Evolutionary conservation across 2,329 filamentous ascomycete genomes (phyloP), one percentile per base, ranked within the genome.

Genomic region (Ophiostoma sp.): DNA sequence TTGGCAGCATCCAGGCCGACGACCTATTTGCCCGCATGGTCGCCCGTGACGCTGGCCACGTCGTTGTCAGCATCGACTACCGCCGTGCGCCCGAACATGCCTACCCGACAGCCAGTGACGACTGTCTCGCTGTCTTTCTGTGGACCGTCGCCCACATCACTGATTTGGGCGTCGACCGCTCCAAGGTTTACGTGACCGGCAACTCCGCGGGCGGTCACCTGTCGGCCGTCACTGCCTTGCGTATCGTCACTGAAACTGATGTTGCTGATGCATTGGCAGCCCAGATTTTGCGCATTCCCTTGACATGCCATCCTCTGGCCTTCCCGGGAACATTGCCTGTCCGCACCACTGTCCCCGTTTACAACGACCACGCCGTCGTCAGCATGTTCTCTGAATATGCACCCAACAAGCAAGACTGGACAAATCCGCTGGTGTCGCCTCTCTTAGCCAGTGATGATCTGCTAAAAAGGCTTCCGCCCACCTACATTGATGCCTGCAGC

Each of bases 51-150:
- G 33, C 33, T 19, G 33, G 33, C 59, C 59, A 42, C 19, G 59
- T 63, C 8, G 59, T 63, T n/a, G 59, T 63, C 33, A 63, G 33
- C 59, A 42, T 63, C 5, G 59, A 42, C 59, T 63, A 39, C 33
- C 59, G 31, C 33, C 59, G 59, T 2, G 59, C 31, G 6, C 59
- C 59, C 19, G 59, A 63, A 9, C 33, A 42, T 15, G 33, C 19
- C 0, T 33, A 63, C 33, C 33, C 33, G 19, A 63, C 59, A 3
- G 59, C 59, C 33, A 63, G 59, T 22, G n/a, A 63, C 17, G 59
- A 63, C 7, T 39, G 59, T 7, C 31, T 63, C 19, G 19, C 33
- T 19, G 59, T 63, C 17, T 63, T 39, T 11, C 19, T 39, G 19
- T 42, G 59, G 59, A 39, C 33, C 33, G 59, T 63, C 8, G 33